Evolutionary conservation across 1,284 basidiomycete genomes (phyloP), one percentile per base, ranked within the genome.

Genomic region (Quambalaria eucalypti): DNA sequence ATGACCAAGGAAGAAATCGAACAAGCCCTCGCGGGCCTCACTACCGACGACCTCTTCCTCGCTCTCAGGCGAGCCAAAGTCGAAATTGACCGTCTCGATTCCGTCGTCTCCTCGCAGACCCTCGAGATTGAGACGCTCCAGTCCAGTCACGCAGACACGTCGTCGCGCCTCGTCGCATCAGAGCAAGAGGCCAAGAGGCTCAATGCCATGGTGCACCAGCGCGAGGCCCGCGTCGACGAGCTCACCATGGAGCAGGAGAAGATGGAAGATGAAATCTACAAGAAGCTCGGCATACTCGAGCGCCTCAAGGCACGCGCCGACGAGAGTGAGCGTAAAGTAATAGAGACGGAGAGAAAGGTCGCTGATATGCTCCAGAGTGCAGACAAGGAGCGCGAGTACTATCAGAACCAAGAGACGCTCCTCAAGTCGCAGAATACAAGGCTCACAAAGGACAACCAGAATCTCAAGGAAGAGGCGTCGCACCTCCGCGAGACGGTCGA

Each of bases 331-430:
- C 55, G 51, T 16, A 50, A 59, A 30, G 59, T 58, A 33, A 53
- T 48, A 47, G 65, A 67, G 42, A 58, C 67, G 23, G 68, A 71
- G 30, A 63, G 63, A 16, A 55, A 63, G 19, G 65, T 65, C 47
- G 47, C 51, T 25, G 68, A 70, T 44, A 63, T 26, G 26, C 30
- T 28, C 7, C 48, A 62, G 49, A 66, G 54, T 4, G 57, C 61
- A 54, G 68, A 71, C 51, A 71, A 69, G 55, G 68, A 71, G 50
- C 54, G 68, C 2, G 63, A 71, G 50, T 69, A 66, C 56, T 69
- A 62, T 49, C 46, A 50, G 16, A 67, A 69, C 29, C 64, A 60
- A n/a, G 67, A 69, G 33, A 57, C 52, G 2, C 60, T 69, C 4
- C 60, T 71, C 44, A 61, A 62, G 33, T 61, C 62, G 4, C 64